These are phyloP conservation scores for Colletotrichum tofieldiae DNA, from an alignment of 2,329 filamentous ascomycete species.

Conservation along the genomic window DNA sequence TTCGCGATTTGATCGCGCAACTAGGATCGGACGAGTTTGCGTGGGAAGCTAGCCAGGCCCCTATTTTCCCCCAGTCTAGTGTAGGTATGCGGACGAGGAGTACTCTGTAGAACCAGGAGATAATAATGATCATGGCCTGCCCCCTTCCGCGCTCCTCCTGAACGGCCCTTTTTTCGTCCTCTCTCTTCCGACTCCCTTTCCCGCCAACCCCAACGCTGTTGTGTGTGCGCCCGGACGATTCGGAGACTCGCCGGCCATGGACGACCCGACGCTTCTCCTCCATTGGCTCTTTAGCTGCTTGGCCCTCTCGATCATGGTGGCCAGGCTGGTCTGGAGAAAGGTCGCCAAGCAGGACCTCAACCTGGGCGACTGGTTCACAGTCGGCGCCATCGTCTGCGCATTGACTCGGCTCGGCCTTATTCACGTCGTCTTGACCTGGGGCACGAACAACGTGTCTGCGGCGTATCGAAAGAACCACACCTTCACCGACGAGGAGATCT, in stretches of 20 bases:
- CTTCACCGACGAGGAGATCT: conserved; percentile 52
- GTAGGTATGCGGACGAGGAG: neutral
- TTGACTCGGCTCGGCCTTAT: conserved; percentile 48
- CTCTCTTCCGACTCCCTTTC: conserved; percentile 9
- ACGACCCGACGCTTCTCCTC: conserved; percentile 44
- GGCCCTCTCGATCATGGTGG: conserved; percentile 46
- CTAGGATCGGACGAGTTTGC: conserved; percentile 26
- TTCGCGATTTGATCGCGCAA: conserved; percentile 11
- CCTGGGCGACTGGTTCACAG: conserved; percentile 48
- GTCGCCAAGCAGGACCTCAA: conserved; percentile 43
- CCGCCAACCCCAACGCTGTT: neutral
- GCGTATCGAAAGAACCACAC: conserved; percentile 44
- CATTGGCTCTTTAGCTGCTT: conserved; percentile 48
- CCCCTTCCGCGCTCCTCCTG: conserved; percentile 16
- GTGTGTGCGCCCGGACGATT: conserved; percentile 4
- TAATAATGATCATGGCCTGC: conserved; percentile 40
- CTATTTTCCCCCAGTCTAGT: conserved; percentile 7
- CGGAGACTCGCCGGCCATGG: conserved; percentile 41
- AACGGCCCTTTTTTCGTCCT: conserved; percentile 30
- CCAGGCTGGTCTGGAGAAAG: conserved; percentile 45
- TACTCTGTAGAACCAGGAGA: conserved; percentile 5
- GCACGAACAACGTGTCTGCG: conserved; percentile 53
- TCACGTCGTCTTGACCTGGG: conserved; percentile 55
- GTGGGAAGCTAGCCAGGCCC: conserved; percentile 23
- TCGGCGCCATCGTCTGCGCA: conserved; percentile 58